Conservation (phyloP, 75 land plant species). For the Isoetes taiwanensis region DNA sequence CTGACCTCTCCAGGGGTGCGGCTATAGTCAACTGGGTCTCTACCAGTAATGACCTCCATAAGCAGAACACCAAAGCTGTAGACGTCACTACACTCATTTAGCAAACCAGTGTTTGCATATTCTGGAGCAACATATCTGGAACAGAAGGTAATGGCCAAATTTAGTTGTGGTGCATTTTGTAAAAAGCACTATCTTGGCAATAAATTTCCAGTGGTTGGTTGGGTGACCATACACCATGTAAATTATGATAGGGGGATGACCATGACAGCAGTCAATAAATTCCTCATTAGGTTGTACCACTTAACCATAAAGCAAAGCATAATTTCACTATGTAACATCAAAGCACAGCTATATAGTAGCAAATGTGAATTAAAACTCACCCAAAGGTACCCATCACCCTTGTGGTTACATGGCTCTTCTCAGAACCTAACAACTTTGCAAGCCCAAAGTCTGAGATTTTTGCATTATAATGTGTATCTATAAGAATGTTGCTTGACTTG, state of each 20-base stretch:
- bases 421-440: conserved; percentile 56
- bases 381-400: conserved; percentile 75
- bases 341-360: too few relatives aligned
- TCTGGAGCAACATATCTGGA: conserved; percentile 48
- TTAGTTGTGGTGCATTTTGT: too few relatives aligned
- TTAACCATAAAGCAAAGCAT: too few relatives aligned
- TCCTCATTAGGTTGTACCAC: too few relatives aligned
- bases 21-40: conserved; percentile 34
- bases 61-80: conserved; percentile 44
- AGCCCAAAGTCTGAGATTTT: conserved; percentile 67
- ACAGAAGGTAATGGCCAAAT: too few relatives aligned
- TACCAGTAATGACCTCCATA: conserved; percentile 34
- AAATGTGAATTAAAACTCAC: conserved; percentile 17
- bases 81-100: conserved; percentile 41
- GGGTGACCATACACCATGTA: too few relatives aligned
- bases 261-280: too few relatives aligned
- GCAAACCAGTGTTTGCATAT: conserved; percentile 36
- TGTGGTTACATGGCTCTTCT: conserved; percentile 56
- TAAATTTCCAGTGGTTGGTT: too few relatives aligned
- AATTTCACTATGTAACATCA: too few relatives aligned
- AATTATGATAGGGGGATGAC: too few relatives aligned
- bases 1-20: conserved; percentile 36
- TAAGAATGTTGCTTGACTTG: conserved; percentile 59
- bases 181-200: too few relatives aligned
- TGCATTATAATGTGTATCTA: conserved; percentile 51